phyloP scores from a whole-genome alignment of 345 rosid species.

The Lumnitzera littorea region DNA sequence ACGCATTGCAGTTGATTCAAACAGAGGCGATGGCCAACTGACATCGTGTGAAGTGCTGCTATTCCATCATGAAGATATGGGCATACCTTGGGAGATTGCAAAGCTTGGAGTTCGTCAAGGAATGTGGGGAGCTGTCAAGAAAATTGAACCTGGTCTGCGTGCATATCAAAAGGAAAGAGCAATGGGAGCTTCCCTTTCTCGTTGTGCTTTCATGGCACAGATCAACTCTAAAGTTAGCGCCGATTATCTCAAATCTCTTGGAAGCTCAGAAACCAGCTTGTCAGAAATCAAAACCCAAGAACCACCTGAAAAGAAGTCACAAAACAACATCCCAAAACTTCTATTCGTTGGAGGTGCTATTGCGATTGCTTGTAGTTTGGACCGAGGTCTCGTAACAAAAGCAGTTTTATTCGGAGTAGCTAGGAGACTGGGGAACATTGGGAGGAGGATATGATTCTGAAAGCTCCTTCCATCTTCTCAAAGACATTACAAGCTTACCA shows the following conservation, averaged over 20 bases:
- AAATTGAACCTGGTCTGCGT: slow-evolving; percentile 78
- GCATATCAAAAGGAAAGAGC: slow-evolving; percentile 62
- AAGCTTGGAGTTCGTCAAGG: slow-evolving; percentile 94
- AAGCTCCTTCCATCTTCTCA: too few species aligned
- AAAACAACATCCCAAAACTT: slow-evolving; percentile 55
- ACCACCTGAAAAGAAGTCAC: slow-evolving; percentile 39
- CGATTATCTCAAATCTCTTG: slow-evolving; percentile 53
- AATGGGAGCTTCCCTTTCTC: slow-evolving; percentile 49
- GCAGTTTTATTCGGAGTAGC: slow-evolving; percentile 90
- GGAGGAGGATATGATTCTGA: slow-evolving; percentile 2
- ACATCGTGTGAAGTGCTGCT: slow-evolving; percentile 85
- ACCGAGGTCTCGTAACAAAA: slow-evolving; percentile 82
- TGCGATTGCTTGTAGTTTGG: slow-evolving; percentile 72
- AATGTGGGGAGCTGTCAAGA: slow-evolving; percentile 99
- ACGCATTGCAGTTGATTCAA: slow-evolving; percentile 66
- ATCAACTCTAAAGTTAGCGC: slow-evolving; percentile 73
- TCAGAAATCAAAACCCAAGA: slow-evolving; percentile 22
- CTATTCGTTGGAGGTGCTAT: slow-evolving; percentile 77
- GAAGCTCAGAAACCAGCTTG: slow-evolving; percentile 21
- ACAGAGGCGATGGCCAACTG: slow-evolving; percentile 70
- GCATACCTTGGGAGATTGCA: slow-evolving; percentile 95
- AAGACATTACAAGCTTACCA: too few species aligned
- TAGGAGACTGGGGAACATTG: slow-evolving; percentile 23
- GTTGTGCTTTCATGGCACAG: slow-evolving; percentile 67
- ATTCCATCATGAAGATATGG: slow-evolving; percentile 97